Conservation (phyloP, 345 rosid species). For the Lagerstroemia speciosa region DNA sequence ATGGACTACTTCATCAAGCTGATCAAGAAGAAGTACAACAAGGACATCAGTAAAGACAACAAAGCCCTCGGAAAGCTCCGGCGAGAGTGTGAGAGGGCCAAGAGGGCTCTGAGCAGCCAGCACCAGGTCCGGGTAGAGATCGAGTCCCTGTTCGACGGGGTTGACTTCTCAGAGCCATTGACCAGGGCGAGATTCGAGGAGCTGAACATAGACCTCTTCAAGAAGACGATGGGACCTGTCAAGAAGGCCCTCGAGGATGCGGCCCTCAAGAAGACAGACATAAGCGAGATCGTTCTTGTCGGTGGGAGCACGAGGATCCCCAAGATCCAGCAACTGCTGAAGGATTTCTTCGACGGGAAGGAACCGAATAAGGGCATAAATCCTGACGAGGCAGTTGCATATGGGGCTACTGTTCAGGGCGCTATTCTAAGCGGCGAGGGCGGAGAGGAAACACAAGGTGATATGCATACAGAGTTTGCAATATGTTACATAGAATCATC, state of each 20-base stretch:
- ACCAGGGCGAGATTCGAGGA: slow-evolving; percentile 50
- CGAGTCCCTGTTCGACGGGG: slow-evolving; percentile 42
- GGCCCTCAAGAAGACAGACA: slow-evolving; percentile 25
- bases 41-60: slow-evolving; percentile 37
- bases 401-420: slow-evolving; percentile 56
- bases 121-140: slow-evolving; percentile 41
- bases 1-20: slow-evolving; percentile 47
- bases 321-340: slow-evolving; percentile 39
- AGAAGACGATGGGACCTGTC: slow-evolving; percentile 42
- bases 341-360: slow-evolving; percentile 43
- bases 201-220: slow-evolving; percentile 47
- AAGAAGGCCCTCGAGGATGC: slow-evolving; percentile 44
- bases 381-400: slow-evolving; percentile 59
- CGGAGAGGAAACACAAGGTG: slow-evolving; percentile 35
- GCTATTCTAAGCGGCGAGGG: slow-evolving; percentile 42
- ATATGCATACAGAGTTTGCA: not conserved
- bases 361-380: slow-evolving; percentile 41
- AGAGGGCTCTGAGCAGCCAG: slow-evolving; percentile 44
- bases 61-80: slow-evolving; percentile 43
- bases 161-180: slow-evolving; percentile 47
- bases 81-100: slow-evolving; percentile 46
- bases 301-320: slow-evolving; percentile 61
- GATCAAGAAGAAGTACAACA: slow-evolving; percentile 35
- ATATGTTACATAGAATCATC: no score
- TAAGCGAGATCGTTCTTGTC: slow-evolving; percentile 50